A percentile compares a stretch with the other conserved stretches of the same genome.
phyloP scores from a whole-genome alignment of 768 basidiomycete genomes.

The Mycena crocata region DNA sequence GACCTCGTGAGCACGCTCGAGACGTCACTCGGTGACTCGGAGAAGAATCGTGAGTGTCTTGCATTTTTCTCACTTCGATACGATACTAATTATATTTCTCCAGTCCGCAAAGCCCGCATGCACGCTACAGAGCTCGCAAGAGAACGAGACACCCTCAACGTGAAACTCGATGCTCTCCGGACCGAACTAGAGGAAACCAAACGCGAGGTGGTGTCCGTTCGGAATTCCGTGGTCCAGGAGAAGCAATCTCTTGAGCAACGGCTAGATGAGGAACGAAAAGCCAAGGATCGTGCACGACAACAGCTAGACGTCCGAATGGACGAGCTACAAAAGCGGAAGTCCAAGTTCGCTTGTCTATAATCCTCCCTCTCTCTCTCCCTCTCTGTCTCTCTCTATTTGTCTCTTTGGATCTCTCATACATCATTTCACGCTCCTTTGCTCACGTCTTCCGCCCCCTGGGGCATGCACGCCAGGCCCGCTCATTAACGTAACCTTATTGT shows the following conservation, averaged over 20 bases:
- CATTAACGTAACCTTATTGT: conserved; percentile 41
- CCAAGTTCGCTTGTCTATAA: conserved; percentile 92
- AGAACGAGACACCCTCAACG: conserved; percentile 81
- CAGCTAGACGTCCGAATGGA: conserved; percentile 92
- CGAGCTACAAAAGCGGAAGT: conserved; percentile 86
- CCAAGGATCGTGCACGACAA: conserved; percentile 89
- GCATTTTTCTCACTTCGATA: not conserved
- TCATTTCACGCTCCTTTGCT: conserved; percentile 38
- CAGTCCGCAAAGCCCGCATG: conserved; percentile 94
- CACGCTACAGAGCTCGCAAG: conserved; percentile 91
- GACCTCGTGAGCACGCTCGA: conserved; percentile 89
- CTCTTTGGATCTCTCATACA: conserved; percentile 24
- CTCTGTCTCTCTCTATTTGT: conserved; percentile 35
- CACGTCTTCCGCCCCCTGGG: conserved; percentile 42
- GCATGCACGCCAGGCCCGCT: conserved; percentile 50
- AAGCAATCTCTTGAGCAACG: conserved; percentile 87
- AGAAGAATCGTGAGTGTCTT: conserved; percentile 84
- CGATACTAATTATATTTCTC: conserved; percentile 16
- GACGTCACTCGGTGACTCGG: conserved; percentile 88
- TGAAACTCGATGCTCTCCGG: conserved; percentile 74
- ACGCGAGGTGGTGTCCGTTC: conserved; percentile 81
- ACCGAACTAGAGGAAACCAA: conserved; percentile 82
- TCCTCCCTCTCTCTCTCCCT: conserved; percentile 25
- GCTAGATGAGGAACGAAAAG: conserved; percentile 87
- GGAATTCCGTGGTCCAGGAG: conserved; percentile 87